Evolutionary conservation across 2,329 filamentous ascomycete genomes (phyloP).

Genomic region (Apiospora arundinis): DNA sequence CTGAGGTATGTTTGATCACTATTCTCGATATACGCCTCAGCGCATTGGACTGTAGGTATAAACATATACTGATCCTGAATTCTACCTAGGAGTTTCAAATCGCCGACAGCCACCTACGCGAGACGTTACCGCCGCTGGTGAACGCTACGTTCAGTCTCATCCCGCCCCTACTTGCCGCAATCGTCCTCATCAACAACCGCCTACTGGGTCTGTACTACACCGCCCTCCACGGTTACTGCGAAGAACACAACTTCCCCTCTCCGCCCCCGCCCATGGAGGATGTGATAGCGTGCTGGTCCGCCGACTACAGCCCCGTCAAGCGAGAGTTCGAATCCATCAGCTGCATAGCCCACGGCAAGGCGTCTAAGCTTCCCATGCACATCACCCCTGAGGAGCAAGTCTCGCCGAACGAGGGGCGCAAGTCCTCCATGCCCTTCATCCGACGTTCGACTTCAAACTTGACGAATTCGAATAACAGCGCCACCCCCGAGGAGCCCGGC

Average conservation of each 20-base stretch:
- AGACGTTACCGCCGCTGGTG: conserved; percentile 74
- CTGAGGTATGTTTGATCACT: conserved; percentile 56
- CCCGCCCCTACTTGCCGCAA: conserved; percentile 71
- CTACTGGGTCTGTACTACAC: conserved; percentile 82
- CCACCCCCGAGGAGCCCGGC: conserved; percentile 26
- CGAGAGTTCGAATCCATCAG: conserved; percentile 70
- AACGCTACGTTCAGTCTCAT: conserved; percentile 75
- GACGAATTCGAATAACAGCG: conserved; percentile 29
- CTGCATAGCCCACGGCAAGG: conserved; percentile 71
- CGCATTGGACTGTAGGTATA: neutral
- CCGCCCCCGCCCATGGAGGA: conserved; percentile 76
- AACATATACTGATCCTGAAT: conserved; percentile 12
- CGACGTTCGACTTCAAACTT: conserved; percentile 50
- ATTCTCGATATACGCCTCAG: neutral
- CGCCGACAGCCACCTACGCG: conserved; percentile 76
- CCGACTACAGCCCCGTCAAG: conserved; percentile 67
- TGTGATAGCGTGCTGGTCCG: conserved; percentile 71
- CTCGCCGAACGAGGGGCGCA: conserved; percentile 32
- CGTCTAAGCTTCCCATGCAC: conserved; percentile 57
- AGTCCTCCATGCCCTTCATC: conserved; percentile 36
- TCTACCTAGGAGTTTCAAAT: conserved; percentile 69
- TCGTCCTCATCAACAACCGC: conserved; percentile 79
- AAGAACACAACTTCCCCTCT: conserved; percentile 71
- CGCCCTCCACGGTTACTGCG: conserved; percentile 74
- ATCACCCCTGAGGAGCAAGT: conserved; percentile 40